Conservation (phyloP, 345 rosid species). For the Hirschfeldia incana region DNA sequence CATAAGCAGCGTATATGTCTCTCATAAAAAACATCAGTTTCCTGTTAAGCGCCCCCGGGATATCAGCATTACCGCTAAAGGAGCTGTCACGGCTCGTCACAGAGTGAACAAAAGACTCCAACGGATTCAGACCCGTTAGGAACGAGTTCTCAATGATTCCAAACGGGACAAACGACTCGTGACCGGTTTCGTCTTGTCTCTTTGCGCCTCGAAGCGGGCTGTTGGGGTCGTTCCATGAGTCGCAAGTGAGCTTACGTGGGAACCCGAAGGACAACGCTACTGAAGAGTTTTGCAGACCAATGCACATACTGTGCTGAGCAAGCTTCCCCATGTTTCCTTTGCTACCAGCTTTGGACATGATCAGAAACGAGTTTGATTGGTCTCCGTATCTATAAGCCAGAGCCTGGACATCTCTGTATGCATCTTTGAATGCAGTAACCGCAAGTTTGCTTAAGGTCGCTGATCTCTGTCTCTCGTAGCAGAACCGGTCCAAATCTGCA, state of each 20-base stretch:
- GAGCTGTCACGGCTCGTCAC: conserved; percentile 80
- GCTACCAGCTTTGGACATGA: conserved; percentile 90
- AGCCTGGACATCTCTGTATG: conserved; percentile 72
- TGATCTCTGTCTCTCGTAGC: conserved; percentile 74
- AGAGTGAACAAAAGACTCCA: conserved; percentile 83
- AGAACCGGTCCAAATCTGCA: conserved; percentile 47
- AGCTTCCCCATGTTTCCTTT: conserved; percentile 82
- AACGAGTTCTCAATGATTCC: conserved; percentile 78
- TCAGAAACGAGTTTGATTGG: conserved; percentile 63
- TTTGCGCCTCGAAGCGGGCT: conserved; percentile 22
- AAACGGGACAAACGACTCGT: conserved; percentile 61
- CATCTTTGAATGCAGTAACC: conserved; percentile 74
- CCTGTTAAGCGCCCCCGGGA: conserved; percentile 84
- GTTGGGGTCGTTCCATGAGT: conserved; percentile 62
- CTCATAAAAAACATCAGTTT: conserved; percentile 89
- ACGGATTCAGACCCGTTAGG: conserved; percentile 72
- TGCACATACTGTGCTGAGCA: conserved; percentile 86
- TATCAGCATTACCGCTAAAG: conserved; percentile 92
- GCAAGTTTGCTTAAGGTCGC: conserved; percentile 71
- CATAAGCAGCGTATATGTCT: conserved; percentile 69
- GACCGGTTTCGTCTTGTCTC: conserved; percentile 33
- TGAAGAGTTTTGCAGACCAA: conserved; percentile 80
- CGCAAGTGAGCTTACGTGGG: conserved; percentile 68
- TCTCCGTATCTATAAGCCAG: conserved; percentile 63
- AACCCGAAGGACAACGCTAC: conserved; percentile 81